These are phyloP conservation scores for Aureobasidium uvarum DNA, from an alignment of 2,329 filamentous ascomycete genomes.

Conservation along the genomic window DNA sequence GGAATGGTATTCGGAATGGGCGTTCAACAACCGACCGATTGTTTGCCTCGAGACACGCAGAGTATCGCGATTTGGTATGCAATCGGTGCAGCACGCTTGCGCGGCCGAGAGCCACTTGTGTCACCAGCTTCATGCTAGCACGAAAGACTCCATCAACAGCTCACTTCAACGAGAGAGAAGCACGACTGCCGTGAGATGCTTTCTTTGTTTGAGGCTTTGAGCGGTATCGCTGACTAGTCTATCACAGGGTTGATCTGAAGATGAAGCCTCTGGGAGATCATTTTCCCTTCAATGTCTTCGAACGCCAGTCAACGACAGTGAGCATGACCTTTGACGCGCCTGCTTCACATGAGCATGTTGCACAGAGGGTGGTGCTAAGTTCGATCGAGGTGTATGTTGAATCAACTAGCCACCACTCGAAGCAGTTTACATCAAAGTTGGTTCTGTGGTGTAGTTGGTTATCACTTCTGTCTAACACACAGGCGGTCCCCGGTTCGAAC, in stretches of 20 bases:
- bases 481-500: slow-evolving; percentile 1
- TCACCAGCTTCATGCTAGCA: background rate
- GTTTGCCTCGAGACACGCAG: background rate
- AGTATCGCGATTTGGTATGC: background rate
- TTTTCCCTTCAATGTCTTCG: background rate
- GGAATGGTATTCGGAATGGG: background rate
- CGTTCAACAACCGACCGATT: slow-evolving; percentile 12
- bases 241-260: no score
- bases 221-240: no score
- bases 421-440: background rate
- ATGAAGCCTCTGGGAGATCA: no score
- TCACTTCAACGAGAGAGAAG: background rate
- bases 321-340: background rate
- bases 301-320: background rate
- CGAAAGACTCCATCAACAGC: background rate
- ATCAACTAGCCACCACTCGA: no score
- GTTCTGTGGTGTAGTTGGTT: slow-evolving; percentile 21
- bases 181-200: background rate
- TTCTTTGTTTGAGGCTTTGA: background rate
- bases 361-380: no score
- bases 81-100: background rate
- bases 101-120: background rate
- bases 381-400: no score
- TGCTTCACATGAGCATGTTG: background rate
- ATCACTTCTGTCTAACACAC: slow-evolving; percentile 4